Evolutionary conservation across 192 early-diverging fungal species (phyloP).

Genomic region (Chytriomyces hyalinus): DNA sequence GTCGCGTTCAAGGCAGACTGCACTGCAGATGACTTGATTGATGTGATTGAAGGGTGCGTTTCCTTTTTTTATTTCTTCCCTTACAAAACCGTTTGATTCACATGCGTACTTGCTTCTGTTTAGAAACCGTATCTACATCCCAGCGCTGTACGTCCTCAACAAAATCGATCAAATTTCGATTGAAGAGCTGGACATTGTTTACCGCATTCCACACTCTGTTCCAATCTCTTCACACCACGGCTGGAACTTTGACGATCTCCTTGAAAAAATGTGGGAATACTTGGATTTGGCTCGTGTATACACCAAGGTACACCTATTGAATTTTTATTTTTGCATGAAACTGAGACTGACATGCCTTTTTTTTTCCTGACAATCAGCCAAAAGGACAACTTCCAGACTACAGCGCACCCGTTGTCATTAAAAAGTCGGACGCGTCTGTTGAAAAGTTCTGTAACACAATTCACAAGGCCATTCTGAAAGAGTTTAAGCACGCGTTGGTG

Average conservation of each 20-base stretch:
- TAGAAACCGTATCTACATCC: constrained; percentile 89
- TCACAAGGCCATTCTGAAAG: constrained; percentile 88
- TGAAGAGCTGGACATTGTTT: constrained; percentile 93
- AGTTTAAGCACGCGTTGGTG: constrained; percentile 92
- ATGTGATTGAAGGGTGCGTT: constrained; percentile 87
- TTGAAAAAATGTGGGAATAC: constrained; percentile 76
- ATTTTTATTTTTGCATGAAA: background rate
- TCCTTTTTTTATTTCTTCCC: background rate
- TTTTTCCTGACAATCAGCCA: constrained; percentile 75
- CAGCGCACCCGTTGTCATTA: constrained; percentile 87
- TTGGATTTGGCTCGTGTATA: constrained; percentile 83
- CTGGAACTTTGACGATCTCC: constrained; percentile 97
- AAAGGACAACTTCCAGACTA: constrained; percentile 97
- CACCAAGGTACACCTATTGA: constrained; percentile 47
- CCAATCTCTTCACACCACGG: constrained; percentile 67
- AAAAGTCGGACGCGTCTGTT: constrained; percentile 67
- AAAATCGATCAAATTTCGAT: constrained; percentile 98
- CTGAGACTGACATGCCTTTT: background rate
- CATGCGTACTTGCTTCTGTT: background rate
- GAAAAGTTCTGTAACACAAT: constrained; percentile 97
- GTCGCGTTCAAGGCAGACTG: constrained; percentile 91
- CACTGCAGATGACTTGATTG: constrained; percentile 94
- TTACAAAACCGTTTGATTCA: background rate
- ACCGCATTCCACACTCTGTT: constrained; percentile 95
- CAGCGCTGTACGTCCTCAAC: constrained; percentile 95